These are phyloP conservation scores for Rhizoclosmatium globosum DNA, from an alignment of 192 early-diverging fungal genomes.

Conservation along the genomic window DNA sequence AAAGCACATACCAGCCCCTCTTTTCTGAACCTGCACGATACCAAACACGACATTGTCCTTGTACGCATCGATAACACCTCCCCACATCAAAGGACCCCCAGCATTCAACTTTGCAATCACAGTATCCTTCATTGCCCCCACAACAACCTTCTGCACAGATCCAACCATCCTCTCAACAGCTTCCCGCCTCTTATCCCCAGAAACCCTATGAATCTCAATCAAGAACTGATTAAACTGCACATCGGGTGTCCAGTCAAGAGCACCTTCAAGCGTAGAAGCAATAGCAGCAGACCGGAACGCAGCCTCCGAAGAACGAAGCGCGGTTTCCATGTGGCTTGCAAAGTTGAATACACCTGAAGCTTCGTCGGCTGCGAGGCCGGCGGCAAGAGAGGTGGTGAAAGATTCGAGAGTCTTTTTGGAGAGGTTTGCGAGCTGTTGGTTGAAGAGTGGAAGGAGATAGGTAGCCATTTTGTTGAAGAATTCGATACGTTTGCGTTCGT, in stretches of 20 bases:
- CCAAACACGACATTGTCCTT: constrained; percentile 63
- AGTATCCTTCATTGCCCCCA: constrained; percentile 71
- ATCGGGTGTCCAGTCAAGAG: constrained; percentile 68
- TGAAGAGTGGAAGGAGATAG: constrained; percentile 78
- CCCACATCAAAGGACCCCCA: constrained; percentile 73
- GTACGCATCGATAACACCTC: constrained; percentile 65
- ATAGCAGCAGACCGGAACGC: constrained; percentile 57
- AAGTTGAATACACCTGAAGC: constrained; percentile 59
- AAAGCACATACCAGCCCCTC: constrained; percentile 26
- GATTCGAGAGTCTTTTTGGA: constrained; percentile 72
- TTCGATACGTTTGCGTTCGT: constrained; percentile 84
- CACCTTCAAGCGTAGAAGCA: constrained; percentile 68
- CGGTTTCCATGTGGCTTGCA: constrained; percentile 59
- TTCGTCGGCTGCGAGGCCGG: constrained; percentile 46
- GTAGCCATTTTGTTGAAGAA: constrained; percentile 80
- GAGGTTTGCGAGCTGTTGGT: constrained; percentile 89
- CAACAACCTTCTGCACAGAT: constrained; percentile 44
- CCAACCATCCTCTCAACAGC: constrained; percentile 68
- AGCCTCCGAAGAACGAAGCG: constrained; percentile 49
- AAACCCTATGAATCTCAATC: constrained; percentile 69
- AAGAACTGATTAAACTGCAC: constrained; percentile 66
- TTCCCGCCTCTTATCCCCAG: constrained; percentile 65
- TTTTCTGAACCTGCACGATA: constrained; percentile 49
- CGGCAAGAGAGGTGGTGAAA: constrained; percentile 69
- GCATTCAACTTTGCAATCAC: constrained; percentile 76